Evolutionary conservation across 345 rosid genomes (phyloP).

Genomic region (Jatropha curcas): DNA sequence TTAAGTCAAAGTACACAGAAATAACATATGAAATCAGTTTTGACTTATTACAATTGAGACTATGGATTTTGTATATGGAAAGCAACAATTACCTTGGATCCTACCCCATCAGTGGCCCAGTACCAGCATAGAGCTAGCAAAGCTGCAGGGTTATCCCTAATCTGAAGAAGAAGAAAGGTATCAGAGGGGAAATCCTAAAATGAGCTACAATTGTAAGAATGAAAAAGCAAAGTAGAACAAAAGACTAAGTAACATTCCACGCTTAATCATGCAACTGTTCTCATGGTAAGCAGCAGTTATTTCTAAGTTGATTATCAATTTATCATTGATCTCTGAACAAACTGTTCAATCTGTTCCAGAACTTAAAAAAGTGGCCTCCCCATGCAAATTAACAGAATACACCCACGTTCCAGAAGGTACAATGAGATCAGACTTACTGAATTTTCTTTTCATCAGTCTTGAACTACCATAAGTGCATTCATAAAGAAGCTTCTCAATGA

Average conservation of each 20-base stretch:
- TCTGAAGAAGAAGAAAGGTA: conserved; percentile 43
- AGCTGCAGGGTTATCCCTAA: conserved; percentile 89
- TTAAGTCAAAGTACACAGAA: conserved; percentile 19
- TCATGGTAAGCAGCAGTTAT: background rate
- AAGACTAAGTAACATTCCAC: background rate
- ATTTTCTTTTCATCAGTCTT: background rate
- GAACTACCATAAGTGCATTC: background rate
- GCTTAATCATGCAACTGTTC: background rate
- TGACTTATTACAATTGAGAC: conserved; percentile 8
- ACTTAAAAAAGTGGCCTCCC: background rate
- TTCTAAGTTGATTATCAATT: background rate
- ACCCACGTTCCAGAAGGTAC: background rate
- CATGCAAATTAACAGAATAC: background rate
- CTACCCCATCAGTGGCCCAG: conserved; percentile 90
- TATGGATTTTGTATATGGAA: conserved; percentile 4
- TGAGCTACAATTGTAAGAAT: background rate
- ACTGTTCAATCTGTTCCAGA: background rate
- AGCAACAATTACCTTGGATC: conserved; percentile 72
- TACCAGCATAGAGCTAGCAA: conserved; percentile 95
- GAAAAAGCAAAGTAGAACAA: background rate
- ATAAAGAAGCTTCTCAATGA: background rate
- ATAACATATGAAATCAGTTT: background rate
- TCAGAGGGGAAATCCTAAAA: background rate
- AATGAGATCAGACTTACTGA: background rate
- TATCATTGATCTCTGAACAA: background rate